phyloP scores from a whole-genome alignment of 2,329 filamentous ascomycete species.

The Diaporthe sp. region DNA sequence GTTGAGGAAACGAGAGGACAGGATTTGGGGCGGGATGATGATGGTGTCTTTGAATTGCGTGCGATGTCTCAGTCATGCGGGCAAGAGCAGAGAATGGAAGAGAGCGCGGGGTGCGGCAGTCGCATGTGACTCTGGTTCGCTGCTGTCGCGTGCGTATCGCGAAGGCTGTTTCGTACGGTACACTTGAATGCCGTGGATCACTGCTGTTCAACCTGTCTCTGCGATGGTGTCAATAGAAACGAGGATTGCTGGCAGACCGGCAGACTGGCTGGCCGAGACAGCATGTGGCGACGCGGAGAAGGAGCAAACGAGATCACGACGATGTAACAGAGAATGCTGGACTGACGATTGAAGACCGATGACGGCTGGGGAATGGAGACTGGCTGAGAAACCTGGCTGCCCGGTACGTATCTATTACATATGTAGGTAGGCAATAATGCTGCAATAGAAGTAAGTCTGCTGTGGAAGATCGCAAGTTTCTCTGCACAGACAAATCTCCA shows the following conservation, averaged over 20 bases:
- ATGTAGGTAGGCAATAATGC: background rate
- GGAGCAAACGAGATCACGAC: background rate
- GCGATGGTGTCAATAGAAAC: background rate
- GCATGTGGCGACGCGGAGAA: background rate
- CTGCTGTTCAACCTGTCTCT: background rate
- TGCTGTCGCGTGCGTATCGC: background rate
- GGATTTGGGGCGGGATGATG: background rate
- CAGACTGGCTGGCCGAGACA: background rate
- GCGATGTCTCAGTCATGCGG: constrained; percentile 23
- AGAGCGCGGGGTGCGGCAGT: background rate
- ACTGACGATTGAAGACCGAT: background rate
- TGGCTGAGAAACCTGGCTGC: background rate
- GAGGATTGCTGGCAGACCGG: background rate
- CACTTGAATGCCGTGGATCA: background rate
- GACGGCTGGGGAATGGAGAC: background rate
- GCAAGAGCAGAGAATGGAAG: background rate
- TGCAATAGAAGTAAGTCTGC: background rate
- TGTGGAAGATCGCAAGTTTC: background rate
- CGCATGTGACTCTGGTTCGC: background rate
- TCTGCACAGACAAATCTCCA: background rate
- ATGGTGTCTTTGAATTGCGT: constrained; percentile 24
- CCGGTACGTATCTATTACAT: constrained; percentile 11
- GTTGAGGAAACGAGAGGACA: background rate
- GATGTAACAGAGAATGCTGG: background rate
- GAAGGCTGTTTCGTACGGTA: background rate